phyloP scores from a whole-genome alignment of 2,329 filamentous ascomycete species.

The Microdochium nivale region DNA sequence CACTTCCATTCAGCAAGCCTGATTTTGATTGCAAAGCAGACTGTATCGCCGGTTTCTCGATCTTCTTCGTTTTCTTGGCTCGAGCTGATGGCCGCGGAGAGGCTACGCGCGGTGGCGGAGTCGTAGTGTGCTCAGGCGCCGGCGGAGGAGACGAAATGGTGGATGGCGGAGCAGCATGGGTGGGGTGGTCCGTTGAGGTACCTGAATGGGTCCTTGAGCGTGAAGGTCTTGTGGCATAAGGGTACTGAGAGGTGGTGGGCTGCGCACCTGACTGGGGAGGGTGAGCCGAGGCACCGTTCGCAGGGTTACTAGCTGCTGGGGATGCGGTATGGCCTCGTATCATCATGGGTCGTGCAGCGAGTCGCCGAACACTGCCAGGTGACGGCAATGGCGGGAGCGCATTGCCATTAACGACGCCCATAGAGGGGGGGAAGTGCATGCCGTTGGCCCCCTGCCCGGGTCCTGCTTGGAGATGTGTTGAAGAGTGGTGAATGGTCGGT shows the following conservation, averaged over 20 bases:
- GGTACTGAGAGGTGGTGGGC: conserved; percentile 26
- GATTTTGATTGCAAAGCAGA: conserved; percentile 18
- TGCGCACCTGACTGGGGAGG: conserved; percentile 25
- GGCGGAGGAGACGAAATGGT: conserved; percentile 38
- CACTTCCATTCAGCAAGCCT: conserved; percentile 67
- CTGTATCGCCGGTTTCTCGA: conserved; percentile 36
- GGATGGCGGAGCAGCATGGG: conserved; percentile 37
- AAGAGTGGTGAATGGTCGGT: not conserved
- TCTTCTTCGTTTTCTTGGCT: conserved; percentile 46
- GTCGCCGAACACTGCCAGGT: conserved; percentile 56
- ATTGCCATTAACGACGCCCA: conserved; percentile 72
- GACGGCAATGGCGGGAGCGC: conserved; percentile 76
- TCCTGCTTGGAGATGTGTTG: conserved; percentile 13
- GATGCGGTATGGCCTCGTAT: conserved; percentile 71
- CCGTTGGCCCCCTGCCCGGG: conserved; percentile 14
- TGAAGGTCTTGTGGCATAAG: conserved; percentile 29
- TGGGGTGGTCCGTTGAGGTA: conserved; percentile 43
- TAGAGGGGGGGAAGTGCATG: conserved; percentile 48
- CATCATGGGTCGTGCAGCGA: conserved; percentile 34
- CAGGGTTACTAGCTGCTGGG: conserved; percentile 53
- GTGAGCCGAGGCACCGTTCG: conserved; percentile 25
- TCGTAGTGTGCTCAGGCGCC: conserved; percentile 49
- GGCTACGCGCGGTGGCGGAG: conserved; percentile 36
- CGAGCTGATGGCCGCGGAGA: conserved; percentile 40
- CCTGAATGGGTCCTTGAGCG: conserved; percentile 50